These are phyloP conservation scores for Puya raimondii DNA, from an alignment of 176 grass and related monocot species.

Conservation along the genomic window DNA sequence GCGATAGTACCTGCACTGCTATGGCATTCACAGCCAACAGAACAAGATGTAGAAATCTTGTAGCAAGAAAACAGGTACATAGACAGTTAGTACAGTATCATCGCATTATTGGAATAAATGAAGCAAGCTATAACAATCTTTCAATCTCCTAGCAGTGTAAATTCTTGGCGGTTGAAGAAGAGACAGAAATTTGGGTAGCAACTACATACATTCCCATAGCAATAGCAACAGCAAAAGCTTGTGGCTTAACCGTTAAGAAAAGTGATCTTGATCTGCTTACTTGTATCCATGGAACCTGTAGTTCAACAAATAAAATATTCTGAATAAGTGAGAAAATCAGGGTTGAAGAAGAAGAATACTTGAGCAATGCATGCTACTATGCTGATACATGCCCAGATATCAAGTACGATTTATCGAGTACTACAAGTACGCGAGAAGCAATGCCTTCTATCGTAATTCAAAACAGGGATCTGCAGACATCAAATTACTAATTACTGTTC, in stretches of 20 bases:
- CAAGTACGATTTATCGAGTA: not conserved
- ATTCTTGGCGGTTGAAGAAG: not conserved
- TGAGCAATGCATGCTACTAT: not conserved
- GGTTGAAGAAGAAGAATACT: not conserved
- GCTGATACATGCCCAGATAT: not conserved
- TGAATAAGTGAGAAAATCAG: not conserved
- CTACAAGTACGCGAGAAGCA: not conserved
- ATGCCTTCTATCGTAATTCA: not conserved
- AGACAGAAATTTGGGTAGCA: slow-evolving; percentile 15
- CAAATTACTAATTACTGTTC: no score
- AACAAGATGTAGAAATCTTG: slow-evolving; percentile 69
- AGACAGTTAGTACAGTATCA: not conserved
- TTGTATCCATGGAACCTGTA: slow-evolving; percentile 98
- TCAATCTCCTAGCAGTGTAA: not conserved
- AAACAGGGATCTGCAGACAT: not conserved
- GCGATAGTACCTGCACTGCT: slow-evolving; percentile 42
- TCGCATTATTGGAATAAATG: not conserved
- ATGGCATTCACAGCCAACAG: slow-evolving; percentile 48
- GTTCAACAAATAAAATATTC: slow-evolving; percentile 1
- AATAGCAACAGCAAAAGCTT: slow-evolving; percentile 53
- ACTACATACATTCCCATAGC: slow-evolving; percentile 63
- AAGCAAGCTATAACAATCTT: not conserved
- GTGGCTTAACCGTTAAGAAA: slow-evolving; percentile 56
- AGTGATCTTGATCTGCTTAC: slow-evolving; percentile 92
- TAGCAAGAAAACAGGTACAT: slow-evolving; percentile 25